Conservation (phyloP, 139 green algal species). For the Chlorella sp. region DNA sequence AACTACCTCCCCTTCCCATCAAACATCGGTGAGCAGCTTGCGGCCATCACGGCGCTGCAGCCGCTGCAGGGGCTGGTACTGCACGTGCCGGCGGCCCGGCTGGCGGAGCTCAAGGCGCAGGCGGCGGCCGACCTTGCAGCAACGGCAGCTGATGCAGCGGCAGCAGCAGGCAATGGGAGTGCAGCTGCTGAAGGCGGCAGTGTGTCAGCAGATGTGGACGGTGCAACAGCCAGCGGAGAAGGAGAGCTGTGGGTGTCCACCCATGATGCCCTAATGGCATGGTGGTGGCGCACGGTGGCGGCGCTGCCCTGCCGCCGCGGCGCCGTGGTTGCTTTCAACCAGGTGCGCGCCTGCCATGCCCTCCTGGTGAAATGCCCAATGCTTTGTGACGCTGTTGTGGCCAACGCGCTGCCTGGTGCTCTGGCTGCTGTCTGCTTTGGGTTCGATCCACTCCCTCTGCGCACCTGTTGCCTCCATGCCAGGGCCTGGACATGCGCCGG, state of each 20-base stretch:
- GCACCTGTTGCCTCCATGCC: too few species aligned
- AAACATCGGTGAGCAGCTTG: background rate
- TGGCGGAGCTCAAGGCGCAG: background rate
- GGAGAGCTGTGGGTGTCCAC: background rate
- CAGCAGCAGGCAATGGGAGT: background rate
- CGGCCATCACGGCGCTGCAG: background rate
- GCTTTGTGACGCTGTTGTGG: too few species aligned
- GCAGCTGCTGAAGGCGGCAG: background rate
- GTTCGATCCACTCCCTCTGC: too few species aligned
- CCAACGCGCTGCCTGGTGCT: too few species aligned
- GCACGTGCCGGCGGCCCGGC: background rate
- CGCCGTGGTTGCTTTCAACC: background rate
- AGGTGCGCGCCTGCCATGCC: too few species aligned
- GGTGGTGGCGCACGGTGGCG: background rate
- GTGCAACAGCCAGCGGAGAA: background rate
- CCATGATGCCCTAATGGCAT: constrained; percentile 11
- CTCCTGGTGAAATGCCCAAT: too few species aligned
- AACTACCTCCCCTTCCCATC: background rate
- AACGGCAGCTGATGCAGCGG: background rate
- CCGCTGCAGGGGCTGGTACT: background rate
- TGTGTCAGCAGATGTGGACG: background rate
- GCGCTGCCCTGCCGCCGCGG: background rate
- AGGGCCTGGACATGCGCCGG: constrained; percentile 1
- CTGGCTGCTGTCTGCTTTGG: too few species aligned
- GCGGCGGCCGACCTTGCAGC: background rate